These are phyloP conservation scores for Rhodamnia argentea DNA, from an alignment of 345 rosid species.

Conservation along the genomic window DNA sequence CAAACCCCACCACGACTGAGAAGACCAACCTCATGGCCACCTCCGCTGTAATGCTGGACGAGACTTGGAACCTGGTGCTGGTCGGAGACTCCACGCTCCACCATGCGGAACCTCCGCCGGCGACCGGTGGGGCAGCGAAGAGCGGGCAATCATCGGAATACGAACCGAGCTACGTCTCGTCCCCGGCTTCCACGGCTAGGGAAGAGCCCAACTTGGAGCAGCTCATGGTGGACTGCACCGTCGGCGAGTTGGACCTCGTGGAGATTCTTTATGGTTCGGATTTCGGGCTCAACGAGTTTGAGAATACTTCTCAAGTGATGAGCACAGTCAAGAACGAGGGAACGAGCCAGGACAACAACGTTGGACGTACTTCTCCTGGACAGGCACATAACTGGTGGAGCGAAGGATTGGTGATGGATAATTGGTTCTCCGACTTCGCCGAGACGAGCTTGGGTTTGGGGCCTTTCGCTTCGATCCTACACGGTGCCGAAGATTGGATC, in stretches of 20 bases:
- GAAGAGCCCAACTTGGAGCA: not conserved
- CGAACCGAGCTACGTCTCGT: not conserved
- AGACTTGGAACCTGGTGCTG: not conserved
- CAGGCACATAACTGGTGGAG: not conserved
- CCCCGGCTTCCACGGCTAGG: not conserved
- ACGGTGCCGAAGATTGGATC: not conserved
- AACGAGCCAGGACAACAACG: not conserved
- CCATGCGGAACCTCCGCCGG: not conserved
- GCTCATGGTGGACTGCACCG: not conserved
- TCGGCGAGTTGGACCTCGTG: not conserved
- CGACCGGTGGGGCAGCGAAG: not conserved
- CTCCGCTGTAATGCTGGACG: not conserved
- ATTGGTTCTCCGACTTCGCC: not conserved
- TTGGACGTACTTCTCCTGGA: not conserved
- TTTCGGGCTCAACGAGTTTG: not conserved
- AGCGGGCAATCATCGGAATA: not conserved
- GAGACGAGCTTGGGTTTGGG: constrained; percentile 4
- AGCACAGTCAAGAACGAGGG: not conserved
- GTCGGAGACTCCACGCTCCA: not conserved
- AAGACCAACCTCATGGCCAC: not conserved
- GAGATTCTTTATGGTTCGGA: not conserved
- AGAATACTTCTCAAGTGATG: not conserved
- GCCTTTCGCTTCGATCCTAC: not conserved
- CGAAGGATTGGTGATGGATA: not conserved
- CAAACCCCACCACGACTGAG: not conserved